These are phyloP conservation scores for Pseudoturritis turrita DNA, from an alignment of 345 rosid genomes.

Conservation along the genomic window DNA sequence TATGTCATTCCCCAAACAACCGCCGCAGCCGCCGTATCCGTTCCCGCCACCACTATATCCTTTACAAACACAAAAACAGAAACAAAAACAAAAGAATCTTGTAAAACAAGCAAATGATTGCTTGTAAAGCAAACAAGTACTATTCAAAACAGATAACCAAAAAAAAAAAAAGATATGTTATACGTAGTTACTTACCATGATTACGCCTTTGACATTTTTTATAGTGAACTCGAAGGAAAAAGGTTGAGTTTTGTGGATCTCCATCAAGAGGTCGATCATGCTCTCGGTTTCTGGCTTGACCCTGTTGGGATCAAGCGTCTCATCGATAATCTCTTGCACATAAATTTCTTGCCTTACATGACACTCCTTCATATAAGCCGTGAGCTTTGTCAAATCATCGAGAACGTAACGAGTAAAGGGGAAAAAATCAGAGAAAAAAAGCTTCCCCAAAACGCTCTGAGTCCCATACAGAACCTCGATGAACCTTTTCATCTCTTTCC, in stretches of 20 bases:
- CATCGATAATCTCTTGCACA: slow-evolving; percentile 30
- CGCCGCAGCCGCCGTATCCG: slow-evolving; percentile 29
- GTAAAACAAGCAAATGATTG: not conserved
- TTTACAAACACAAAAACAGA: not conserved
- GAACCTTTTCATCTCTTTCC: slow-evolving; percentile 32
- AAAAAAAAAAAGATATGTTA: not conserved
- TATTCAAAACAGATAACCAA: not conserved
- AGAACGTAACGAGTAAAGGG: slow-evolving; percentile 17
- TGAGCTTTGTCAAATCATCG: slow-evolving; percentile 29
- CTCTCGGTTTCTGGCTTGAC: slow-evolving; percentile 31
- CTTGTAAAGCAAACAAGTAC: not conserved
- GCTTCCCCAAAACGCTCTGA: slow-evolving; percentile 23
- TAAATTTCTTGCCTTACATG: slow-evolving; percentile 26
- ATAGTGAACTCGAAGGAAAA: slow-evolving; percentile 16
- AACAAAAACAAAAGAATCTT: not conserved
- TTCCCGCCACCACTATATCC: slow-evolving; percentile 29
- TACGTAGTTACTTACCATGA: slow-evolving; percentile 8
- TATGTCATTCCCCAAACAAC: slow-evolving; percentile 36
- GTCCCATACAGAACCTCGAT: slow-evolving; percentile 29
- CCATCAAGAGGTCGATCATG: slow-evolving; percentile 29
- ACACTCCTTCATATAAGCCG: slow-evolving; percentile 23
- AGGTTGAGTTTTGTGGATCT: slow-evolving; percentile 9
- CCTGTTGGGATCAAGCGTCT: slow-evolving; percentile 29
- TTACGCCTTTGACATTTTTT: slow-evolving; percentile 30
- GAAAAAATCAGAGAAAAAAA: slow-evolving; percentile 35